These are phyloP conservation scores for Cryptosporidium andersoni DNA, from an alignment of 169 alveolate species.

Conservation along the genomic window DNA sequence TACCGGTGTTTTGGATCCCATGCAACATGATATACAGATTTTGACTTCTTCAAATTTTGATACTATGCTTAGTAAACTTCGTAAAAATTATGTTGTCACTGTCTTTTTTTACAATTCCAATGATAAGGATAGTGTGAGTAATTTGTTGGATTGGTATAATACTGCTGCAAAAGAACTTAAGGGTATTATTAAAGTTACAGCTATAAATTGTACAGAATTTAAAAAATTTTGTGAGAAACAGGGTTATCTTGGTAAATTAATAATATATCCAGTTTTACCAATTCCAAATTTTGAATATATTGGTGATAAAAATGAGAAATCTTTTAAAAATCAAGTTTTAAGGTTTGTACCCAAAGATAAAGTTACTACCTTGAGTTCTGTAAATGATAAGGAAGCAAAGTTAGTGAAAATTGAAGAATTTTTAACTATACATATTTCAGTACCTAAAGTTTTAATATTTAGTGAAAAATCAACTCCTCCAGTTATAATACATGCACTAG, in stretches of 20 bases:
- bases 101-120: constrained; percentile 79
- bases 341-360: constrained; percentile 75
- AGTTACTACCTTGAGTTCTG: constrained; percentile 66
- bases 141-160: constrained; percentile 77
- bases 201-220: constrained; percentile 81
- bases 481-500: constrained; percentile 80
- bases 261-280: constrained; percentile 85
- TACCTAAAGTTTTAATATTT: constrained; percentile 84
- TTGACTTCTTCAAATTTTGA: constrained; percentile 74
- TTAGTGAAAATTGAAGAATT: constrained; percentile 79
- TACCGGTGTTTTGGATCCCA: constrained; percentile 15
- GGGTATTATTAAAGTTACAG: constrained; percentile 85
- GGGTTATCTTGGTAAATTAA: constrained; percentile 77
- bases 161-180: constrained; percentile 81
- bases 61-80: constrained; percentile 74
- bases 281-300: constrained; percentile 78
- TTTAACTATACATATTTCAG: constrained; percentile 80
- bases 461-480: constrained; percentile 82
- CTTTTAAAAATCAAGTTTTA: constrained; percentile 74
- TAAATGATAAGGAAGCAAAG: constrained; percentile 68
- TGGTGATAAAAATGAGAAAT: constrained; percentile 74
- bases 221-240: constrained; percentile 79
- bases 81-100: constrained; percentile 78
- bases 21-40: constrained; percentile 61
- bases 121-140: constrained; percentile 74